Percentiles rank a stretch among this genome's conserved stretches.
Evolutionary conservation across 1,139 yeast genomes (phyloP).

Genomic region (Candida neerlandica): DNA sequence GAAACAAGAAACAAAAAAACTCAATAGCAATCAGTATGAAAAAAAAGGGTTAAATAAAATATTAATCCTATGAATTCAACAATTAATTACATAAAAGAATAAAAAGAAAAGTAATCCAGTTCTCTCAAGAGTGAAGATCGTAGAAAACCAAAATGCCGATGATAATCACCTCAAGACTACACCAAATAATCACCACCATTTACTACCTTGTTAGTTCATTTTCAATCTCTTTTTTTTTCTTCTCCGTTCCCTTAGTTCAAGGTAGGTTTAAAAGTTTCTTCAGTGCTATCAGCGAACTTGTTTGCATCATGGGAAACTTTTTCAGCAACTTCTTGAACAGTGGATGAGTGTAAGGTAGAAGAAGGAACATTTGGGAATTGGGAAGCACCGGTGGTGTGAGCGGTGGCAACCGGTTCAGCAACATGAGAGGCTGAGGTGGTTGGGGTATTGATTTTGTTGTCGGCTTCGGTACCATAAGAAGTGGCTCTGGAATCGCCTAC

Average conservation of each 20-base stretch:
- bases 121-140: no score
- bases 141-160: neutral
- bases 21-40: no score
- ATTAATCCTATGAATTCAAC: neutral
- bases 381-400: conserved; percentile 33
- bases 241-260: neutral
- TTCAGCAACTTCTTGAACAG: conserved; percentile 29
- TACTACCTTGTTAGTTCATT: neutral
- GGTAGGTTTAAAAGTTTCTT: conserved; percentile 8
- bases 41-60: no score
- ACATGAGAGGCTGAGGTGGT: conserved; percentile 26
- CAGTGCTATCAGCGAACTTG: conserved; percentile 15
- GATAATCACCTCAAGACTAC: neutral
- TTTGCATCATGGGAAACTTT: conserved; percentile 15
- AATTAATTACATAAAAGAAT: conserved; percentile 1
- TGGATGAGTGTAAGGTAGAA: conserved; percentile 34
- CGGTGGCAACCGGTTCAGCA: conserved; percentile 22
- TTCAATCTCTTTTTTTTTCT: neutral
- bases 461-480: conserved; percentile 28
- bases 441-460: conserved; percentile 20
- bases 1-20: neutral
- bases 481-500: conserved; percentile 52
- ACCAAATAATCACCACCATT: neutral
- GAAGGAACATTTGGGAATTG: conserved; percentile 53
- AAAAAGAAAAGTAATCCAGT: no score